Conservation (phyloP, 2,329 filamentous ascomycete genomes). For the Annulohypoxylon truncatum region DNA sequence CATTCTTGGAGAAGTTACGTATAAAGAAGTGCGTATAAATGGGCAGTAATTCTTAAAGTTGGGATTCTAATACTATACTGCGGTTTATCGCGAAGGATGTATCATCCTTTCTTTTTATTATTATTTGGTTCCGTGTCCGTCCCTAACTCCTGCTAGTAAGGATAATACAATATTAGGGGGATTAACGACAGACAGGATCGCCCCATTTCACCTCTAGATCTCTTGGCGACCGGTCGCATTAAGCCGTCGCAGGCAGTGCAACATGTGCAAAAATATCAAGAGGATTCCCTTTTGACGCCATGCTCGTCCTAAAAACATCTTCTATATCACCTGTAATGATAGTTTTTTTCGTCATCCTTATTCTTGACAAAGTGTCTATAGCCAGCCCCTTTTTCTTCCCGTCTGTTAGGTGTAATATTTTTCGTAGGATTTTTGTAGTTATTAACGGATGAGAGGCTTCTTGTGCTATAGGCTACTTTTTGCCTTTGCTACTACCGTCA, state of each 20-base stretch:
- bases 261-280: slow-evolving; percentile 1
- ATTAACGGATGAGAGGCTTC: neutral
- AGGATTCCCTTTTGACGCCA: neutral
- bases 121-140: neutral
- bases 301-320: neutral
- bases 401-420: neutral
- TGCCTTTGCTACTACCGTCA: neutral
- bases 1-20: slow-evolving; percentile 27
- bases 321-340: neutral
- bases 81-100: neutral
- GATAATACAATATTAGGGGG: neutral
- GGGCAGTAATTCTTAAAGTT: neutral
- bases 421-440: neutral
- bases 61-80: neutral
- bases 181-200: neutral
- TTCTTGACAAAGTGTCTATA: neutral
- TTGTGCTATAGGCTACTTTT: neutral
- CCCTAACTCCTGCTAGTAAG: neutral
- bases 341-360: neutral
- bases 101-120: neutral
- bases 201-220: neutral
- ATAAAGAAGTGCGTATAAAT: neutral
- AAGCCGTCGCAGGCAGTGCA: neutral
- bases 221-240: slow-evolving; percentile 10
- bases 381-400: slow-evolving; percentile 1